Evolutionary conservation across 2,329 filamentous ascomycete genomes (phyloP).

Genomic region (Neurospora sp.): DNA sequence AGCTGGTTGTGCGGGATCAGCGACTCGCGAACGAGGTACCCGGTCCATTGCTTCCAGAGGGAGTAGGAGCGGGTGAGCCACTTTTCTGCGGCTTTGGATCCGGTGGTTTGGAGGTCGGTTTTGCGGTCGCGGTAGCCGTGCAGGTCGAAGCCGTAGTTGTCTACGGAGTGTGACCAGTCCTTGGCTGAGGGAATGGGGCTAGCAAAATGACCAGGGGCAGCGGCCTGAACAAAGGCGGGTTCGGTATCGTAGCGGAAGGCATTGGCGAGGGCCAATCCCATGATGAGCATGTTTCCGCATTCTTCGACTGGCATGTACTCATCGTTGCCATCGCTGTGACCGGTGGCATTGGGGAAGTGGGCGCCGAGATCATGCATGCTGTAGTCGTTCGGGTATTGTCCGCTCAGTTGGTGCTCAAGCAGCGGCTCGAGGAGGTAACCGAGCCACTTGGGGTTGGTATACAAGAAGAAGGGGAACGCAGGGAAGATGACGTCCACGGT

Average conservation of each 20-base stretch:
- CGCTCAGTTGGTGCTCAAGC: slow-evolving; percentile 71
- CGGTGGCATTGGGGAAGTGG: slow-evolving; percentile 68
- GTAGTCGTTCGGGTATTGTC: slow-evolving; percentile 75
- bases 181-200: slow-evolving; percentile 2
- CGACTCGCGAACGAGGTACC: slow-evolving; percentile 59
- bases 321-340: slow-evolving; percentile 57
- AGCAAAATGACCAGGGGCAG: neutral
- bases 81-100: slow-evolving; percentile 15
- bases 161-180: slow-evolving; percentile 12
- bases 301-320: slow-evolving; percentile 71
- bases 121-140: neutral
- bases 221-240: slow-evolving; percentile 34
- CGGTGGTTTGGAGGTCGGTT: slow-evolving; percentile 1
- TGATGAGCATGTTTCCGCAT: slow-evolving; percentile 67
- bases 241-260: slow-evolving; percentile 55
- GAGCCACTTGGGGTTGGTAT: slow-evolving; percentile 73
- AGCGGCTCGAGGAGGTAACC: slow-evolving; percentile 71
- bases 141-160: slow-evolving; percentile 19
- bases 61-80: slow-evolving; percentile 42
- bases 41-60: slow-evolving; percentile 60
- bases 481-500: slow-evolving; percentile 85
- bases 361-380: slow-evolving; percentile 67
- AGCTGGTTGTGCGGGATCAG: slow-evolving; percentile 59
- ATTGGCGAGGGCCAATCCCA: slow-evolving; percentile 69
- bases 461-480: slow-evolving; percentile 76